phyloP scores from a whole-genome alignment of 108 stramenopile genomes.

The Seminavis robusta region DNA sequence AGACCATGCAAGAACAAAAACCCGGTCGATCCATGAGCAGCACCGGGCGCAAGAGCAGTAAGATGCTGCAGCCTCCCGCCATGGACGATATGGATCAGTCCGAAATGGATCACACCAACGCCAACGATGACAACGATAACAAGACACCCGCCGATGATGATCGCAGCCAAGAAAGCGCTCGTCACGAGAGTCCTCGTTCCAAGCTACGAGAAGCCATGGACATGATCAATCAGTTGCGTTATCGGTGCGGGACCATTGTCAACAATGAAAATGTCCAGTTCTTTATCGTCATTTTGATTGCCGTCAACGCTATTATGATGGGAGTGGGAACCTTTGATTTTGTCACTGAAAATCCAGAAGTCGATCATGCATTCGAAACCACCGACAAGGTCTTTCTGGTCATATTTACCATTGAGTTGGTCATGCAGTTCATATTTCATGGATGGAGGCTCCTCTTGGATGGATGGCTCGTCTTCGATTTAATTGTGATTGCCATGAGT shows the following conservation, averaged over 20 bases:
- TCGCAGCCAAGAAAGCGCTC: neutral
- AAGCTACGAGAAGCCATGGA: constrained; percentile 3
- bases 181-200: neutral
- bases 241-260: constrained; percentile 39
- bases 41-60: neutral
- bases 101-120: neutral
- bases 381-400: constrained; percentile 52
- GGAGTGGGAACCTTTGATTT: constrained; percentile 66
- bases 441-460: constrained; percentile 51
- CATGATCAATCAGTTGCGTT: constrained; percentile 21
- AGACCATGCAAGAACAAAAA: neutral
- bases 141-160: neutral
- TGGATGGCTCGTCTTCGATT: constrained; percentile 71
- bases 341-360: constrained; percentile 31
- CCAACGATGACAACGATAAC: neutral
- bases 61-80: neutral
- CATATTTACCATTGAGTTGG: constrained; percentile 68
- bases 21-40: no score
- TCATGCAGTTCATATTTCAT: constrained; percentile 51
- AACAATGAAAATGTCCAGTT: constrained; percentile 54
- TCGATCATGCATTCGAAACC: constrained; percentile 32
- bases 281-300: constrained; percentile 47
- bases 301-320: constrained; percentile 75
- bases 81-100: neutral
- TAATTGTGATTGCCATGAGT: constrained; percentile 53